A percentile compares a stretch with the other conserved stretches of the same genome.
These are phyloP conservation scores for Cajanus cajan DNA, from an alignment of 306 rosid species.

Conservation along the genomic window DNA sequence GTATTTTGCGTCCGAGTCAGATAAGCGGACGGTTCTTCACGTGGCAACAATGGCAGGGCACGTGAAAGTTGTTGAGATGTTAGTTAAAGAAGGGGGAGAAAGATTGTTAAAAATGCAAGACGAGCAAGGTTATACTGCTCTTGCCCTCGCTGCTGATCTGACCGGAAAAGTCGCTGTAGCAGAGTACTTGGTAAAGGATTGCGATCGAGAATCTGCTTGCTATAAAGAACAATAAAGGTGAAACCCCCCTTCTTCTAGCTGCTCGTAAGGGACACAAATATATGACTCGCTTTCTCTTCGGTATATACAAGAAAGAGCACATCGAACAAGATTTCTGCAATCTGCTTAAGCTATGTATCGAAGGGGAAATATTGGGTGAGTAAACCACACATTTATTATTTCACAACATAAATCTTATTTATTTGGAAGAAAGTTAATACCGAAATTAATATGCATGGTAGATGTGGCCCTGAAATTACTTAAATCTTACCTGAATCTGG, in stretches of 20 bases:
- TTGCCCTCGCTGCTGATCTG: background rate
- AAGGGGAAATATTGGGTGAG: slow-evolving; percentile 21
- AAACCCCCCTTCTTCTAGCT: too few species aligned
- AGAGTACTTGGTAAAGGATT: background rate
- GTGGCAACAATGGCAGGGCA: too few species aligned
- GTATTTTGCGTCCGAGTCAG: background rate
- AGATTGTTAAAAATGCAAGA: background rate
- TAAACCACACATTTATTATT: background rate
- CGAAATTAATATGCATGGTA: background rate
- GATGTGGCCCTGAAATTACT: slow-evolving; percentile 17
- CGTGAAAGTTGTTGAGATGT: background rate
- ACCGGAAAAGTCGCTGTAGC: background rate
- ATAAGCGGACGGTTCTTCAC: background rate
- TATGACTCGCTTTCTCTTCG: background rate
- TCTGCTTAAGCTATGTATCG: background rate
- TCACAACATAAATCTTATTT: too few species aligned
- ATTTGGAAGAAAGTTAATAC: too few species aligned
- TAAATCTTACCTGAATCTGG: accelerated
- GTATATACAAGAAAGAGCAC: accelerated
- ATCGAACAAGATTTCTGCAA: too few species aligned
- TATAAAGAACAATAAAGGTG: background rate
- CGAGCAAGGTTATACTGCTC: background rate
- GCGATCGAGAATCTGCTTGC: background rate
- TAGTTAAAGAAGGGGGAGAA: background rate
- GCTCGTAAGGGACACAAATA: slow-evolving; percentile 7